Base-by-base conservation (phyloP, 108 stramenopile genomes). In the Pseudonitzschia pungens region DNA sequence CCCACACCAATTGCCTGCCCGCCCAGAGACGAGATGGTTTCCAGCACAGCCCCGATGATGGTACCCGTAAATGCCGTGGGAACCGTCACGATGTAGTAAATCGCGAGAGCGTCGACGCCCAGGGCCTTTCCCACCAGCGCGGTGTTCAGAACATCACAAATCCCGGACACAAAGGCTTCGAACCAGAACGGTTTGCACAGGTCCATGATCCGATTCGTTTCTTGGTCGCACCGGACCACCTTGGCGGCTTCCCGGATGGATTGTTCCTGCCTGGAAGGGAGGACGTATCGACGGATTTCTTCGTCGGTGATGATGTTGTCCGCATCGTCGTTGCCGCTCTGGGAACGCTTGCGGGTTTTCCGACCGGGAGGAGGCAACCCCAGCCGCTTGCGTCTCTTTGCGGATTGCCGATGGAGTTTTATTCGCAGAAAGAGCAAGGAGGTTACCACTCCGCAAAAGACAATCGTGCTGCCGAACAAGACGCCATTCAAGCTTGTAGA, bases 231-330 rank as follows among this genome's bases (percentile, higher is more conserved):
- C n/a, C 29, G n/a, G 9, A 62, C 36, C 9, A 62, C 36, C 4
- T 33, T 40, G 8, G 36, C 12, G 11, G 60, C 60, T 40, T 62
- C 33, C n/a, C 31, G 15, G 11, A 40, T n/a, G 0, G 60, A 62
- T n/a, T 62, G 32, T 62, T 62, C 60, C 31, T 62, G 32, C 31
- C 40, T 62, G 36, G n/a, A n/a, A 31, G 60, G 60, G 20, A 31
- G 22, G 0, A 62, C 32, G n/a, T 62, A 62, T 40, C 36, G 32
- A 31, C 16, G 36, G n/a, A 62, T 62, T 40, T 62, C 60, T 29
- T 62, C 60, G 29, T 62, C 60, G 33, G 60, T 40, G 29, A 62
- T 62, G n/a, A 55, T 33, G 57, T 58, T 58, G 57, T 58, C 57
- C 29, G 15, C 29, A 4, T 58, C 45, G 10, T 48, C 45, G 54